Evolutionary conservation across 805 yeast genomes (phyloP), one percentile per base, ranked within the genome.

Genomic region (Zygotorulaspora chibaensis): DNA sequence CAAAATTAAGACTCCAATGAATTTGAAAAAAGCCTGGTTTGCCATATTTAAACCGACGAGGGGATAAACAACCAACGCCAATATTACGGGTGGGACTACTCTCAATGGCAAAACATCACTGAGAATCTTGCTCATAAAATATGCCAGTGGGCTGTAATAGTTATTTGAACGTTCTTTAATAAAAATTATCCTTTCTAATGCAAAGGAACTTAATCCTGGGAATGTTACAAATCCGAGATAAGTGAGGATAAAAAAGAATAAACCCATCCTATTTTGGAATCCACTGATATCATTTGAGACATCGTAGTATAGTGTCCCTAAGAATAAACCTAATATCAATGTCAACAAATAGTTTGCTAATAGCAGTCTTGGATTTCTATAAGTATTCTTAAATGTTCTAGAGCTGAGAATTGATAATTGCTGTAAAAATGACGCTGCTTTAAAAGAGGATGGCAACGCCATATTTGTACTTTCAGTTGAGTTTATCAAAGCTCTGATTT

Each of bases 41-140:
- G 79, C 84, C 79, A 84, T 80, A 43, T 87, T 84, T 51, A 93
- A 72, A 0, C 98, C 98, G 29, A 87, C 90, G 58, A 91, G 65
- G 3, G 99, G 99, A 62, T 93, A 93, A 9, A 89, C 75, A 35
- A 93, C 84, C 35, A 89, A 73, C 12, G 87, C 74, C 48, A 93
- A 71, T 26, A 93, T 70, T 3, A 90, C 68, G 2, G 99, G 99
- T 8, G 99, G 99, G n/a, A 93, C 73, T 1, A 93, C 79, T 54
- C 99, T 73, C 53, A 93, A 73, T 2, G 99, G 98, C n/a, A 93
- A 65, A 30, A 93, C 83, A 62, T 93, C 99, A 70, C 96, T 87
- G 2, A 89, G 48, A 30, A 93, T 83, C 62, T 93, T 93, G 55
- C 95, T 84, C 37, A 80, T 56, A 60, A 87, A 93, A 65, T 90